phyloP scores from a whole-genome alignment of 768 basidiomycete species.

The Clitopilus passeckerianus region DNA sequence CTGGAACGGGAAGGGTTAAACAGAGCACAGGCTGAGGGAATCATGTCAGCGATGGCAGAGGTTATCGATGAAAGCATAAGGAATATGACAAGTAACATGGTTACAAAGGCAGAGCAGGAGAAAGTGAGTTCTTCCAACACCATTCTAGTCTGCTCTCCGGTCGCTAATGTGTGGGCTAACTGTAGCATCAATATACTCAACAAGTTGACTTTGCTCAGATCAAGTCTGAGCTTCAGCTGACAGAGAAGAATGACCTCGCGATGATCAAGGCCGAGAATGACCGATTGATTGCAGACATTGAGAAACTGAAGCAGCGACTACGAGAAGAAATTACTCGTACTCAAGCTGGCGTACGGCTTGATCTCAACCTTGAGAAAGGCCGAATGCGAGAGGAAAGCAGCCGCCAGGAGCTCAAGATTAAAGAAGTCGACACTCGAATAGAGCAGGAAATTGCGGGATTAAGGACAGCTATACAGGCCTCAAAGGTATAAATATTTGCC shows the following conservation, averaged over 20 bases:
- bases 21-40: constrained; percentile 89
- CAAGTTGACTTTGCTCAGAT: constrained; percentile 97
- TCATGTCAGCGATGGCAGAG: constrained; percentile 95
- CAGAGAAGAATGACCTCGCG: constrained; percentile 95
- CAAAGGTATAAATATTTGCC: constrained; percentile 49
- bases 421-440: constrained; percentile 95
- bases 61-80: constrained; percentile 96
- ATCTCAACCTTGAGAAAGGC: constrained; percentile 95
- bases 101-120: constrained; percentile 93
- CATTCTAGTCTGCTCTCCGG: neutral
- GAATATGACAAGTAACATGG: constrained; percentile 95
- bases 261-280: constrained; percentile 97
- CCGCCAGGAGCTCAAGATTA: constrained; percentile 91
- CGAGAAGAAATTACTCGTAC: constrained; percentile 90
- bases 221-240: constrained; percentile 92
- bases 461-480: constrained; percentile 78
- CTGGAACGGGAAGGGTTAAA: constrained; percentile 87
- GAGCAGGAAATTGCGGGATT: constrained; percentile 92
- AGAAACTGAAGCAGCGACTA: constrained; percentile 91
- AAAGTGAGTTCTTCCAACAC: constrained; percentile 51
- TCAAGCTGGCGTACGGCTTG: constrained; percentile 89
- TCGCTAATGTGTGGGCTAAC: neutral
- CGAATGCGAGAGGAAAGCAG: constrained; percentile 91
- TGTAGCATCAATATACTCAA: constrained; percentile 85
- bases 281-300: constrained; percentile 84